Base-by-base conservation (phyloP, 73 alveolate genomes). In the Symbiodinium pilosum region DNA sequence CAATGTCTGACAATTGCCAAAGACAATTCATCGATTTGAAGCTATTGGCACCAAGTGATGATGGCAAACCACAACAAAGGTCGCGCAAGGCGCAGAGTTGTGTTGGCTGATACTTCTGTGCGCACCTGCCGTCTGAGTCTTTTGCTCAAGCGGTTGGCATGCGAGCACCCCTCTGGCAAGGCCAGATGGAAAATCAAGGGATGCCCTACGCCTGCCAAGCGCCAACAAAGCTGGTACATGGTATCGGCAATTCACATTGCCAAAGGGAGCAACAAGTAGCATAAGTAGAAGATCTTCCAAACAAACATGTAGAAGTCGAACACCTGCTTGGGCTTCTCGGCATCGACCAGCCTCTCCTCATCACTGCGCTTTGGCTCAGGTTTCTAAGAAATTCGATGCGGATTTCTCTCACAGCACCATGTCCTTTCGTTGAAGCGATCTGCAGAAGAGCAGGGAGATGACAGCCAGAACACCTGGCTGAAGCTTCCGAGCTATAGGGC, bases 301-400 rank as follows among this genome's bases (percentile, higher is more conserved):
- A 91, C 97, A 18, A 91, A 91, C 97, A 91, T 91, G 88, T 91
- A 91, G 97, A 91, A 91, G 89, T 91, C 97, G 52, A 91, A 91
- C 52, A 91, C 97, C n/a, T 91, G 87, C 97, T 91, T 68, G 36
- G 97, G 97, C 38, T 91, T n/a, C 89, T 91, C 81, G 12, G 81
- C 81, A 64, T 64, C 81, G 38, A 64, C 81, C 39, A 64, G 81
- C 81, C 30, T 64, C 81, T 64, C 81, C 81, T 64, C 81, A 1
- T n/a, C 81, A 8, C 38, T 26, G 24, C 32, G 73, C 64, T 2
- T 16, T n/a, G n/a, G n/a, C n/a, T n/a, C n/a, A n/a, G n/a, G n/a
- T n/a, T n/a, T n/a, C n/a, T n/a, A n/a, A 47, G 21, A 47, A 47
- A 9, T 47, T 9, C 21, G 59, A 9, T 47, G 59, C 59, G 6